Conservation (phyloP, 2,329 filamentous ascomycete species). For the Endoconidiophora polonica region DNA sequence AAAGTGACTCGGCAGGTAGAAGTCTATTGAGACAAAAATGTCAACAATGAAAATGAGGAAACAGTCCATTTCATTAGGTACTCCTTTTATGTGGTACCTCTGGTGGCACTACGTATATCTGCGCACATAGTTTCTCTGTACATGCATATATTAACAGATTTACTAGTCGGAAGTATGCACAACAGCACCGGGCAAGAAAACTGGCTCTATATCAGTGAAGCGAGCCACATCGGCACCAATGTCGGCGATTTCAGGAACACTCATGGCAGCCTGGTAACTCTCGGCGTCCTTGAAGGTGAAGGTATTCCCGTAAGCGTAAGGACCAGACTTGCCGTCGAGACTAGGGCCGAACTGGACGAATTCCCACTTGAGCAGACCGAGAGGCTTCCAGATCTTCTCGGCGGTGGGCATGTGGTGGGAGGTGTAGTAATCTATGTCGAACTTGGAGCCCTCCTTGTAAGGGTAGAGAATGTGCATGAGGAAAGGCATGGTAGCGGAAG, state of each 20-base stretch:
- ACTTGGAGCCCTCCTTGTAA: conserved; percentile 7
- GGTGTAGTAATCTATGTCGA: conserved; percentile 13
- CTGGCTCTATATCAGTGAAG: conserved; percentile 5
- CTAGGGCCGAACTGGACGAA: conserved; percentile 4
- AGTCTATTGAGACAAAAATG: too few species aligned
- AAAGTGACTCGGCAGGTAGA: too few species aligned
- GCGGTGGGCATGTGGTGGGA: conserved; percentile 3
- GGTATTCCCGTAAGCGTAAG: conserved; percentile 4
- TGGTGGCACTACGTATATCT: too few species aligned
- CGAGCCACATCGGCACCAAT: conserved; percentile 3
- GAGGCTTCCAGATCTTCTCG: conserved; percentile 5
- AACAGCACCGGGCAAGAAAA: conserved; percentile 3
- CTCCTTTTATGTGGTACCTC: too few species aligned
- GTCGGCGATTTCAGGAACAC: not conserved
- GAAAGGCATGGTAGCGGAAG: conserved; percentile 1
- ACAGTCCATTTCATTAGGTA: too few species aligned
- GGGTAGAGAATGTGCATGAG: conserved; percentile 10
- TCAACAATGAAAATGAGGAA: too few species aligned
- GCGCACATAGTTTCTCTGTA: too few species aligned
- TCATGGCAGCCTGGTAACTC: conserved; percentile 2
- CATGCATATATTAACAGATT: not conserved
- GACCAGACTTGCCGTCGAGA: conserved; percentile 5
- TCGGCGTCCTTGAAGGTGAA: conserved; percentile 6
- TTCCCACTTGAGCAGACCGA: conserved; percentile 6
- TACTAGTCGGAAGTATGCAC: not conserved